Base-by-base conservation (phyloP, 352 stramenopile genomes). In the Halophytophthora batemanensis region DNA sequence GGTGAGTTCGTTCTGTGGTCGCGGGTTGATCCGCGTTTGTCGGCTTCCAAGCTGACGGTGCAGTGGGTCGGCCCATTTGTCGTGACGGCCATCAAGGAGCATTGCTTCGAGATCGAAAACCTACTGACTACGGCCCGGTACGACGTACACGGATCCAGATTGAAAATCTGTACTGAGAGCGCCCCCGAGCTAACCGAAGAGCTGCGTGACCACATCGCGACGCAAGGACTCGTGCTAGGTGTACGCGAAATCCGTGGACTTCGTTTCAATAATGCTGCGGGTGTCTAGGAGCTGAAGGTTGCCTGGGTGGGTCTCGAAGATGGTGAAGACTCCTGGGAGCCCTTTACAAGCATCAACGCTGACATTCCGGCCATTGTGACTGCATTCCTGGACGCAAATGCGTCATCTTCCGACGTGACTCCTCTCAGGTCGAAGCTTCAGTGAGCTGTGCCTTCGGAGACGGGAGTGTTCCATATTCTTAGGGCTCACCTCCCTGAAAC, bases 71-170 rank as follows among this genome's bases (percentile, higher is more conserved):
- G 43, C 0, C 43, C 42, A 2, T 64, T 64, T 23, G 35, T 51
- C 6, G 56, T 59, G 35, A 22, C 14, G 2, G 46, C 53, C 22
- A 45, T 34, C 13, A 17, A 39, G 7, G 43, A 33, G 4, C 50
- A 64, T 34, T 59, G 42, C 2, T 64, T 64, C 21, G 18, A 55
- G 31, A 47, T 64, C 31, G 23, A 47, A 1, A 50, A 55, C 13
- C 44, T 59, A 22, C 45, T 59, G 3, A 56, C 45, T 44, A 39
- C 33, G 2, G 33, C 2, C 34, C 29, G 50, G 29, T 50, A 52
- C 50, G 43, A 46, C 22, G 49, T 56, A 2, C 46, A 53, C 38
- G 41, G 54, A 1, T 53, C 43, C 1, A 8, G 49, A 11, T 33
- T 64, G 0, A 59, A 64, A 33, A 54, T 59, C 37, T 64, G 55